Base-by-base conservation (phyloP, 768 basidiomycete genomes). In the Kwoniella botswanensis region DNA sequence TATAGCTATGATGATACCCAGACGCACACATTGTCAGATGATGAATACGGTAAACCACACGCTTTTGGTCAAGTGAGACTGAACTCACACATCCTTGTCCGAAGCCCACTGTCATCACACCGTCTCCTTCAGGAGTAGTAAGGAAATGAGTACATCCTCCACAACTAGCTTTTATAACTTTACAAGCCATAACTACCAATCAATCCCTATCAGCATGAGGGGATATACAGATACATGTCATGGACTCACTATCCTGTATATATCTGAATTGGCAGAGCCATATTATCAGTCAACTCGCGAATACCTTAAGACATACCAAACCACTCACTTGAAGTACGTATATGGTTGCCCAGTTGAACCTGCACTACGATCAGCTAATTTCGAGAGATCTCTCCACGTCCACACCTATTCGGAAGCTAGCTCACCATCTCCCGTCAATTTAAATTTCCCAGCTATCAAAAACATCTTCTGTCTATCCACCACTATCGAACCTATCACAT, bases 91-190 rank as follows among this genome's bases (percentile, higher is more conserved):
- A 71, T 60, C 73, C 77, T 67, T 81, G 82, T 12, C 82, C 79
- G 42, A 74, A 83, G 0, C 89, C 90, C 35, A 96, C 90, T 3
- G 92, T 92, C 90, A 96, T 93, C 0, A 89, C 85, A 86, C 89
- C 76, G 52, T 92, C 91, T 17, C 92, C 90, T 60, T 94, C 93
- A 0, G 91, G 88, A 35, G 92, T 85, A 6, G 90, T 80, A 11
- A 80, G 86, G 86, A 92, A 97, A 79, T 96, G 92, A 0, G 94
- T 94, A 17, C 94, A 93, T 18, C 94, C 94, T 42, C 96, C 96
- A 54, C 90, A 91, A 18, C 87, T 85, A 1, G 90, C 90, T 7
- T 87, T 85, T 22, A 84, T 84, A 35, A 92, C 88, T 79, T 93
- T 93, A 86, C 92, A 96, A 3, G 88, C 90, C 90, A 90, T 93